Evolutionary conservation across 163 green algal species (phyloP), one percentile per base, ranked within the genome.

Genomic region (Prototheca wickerhamii): DNA sequence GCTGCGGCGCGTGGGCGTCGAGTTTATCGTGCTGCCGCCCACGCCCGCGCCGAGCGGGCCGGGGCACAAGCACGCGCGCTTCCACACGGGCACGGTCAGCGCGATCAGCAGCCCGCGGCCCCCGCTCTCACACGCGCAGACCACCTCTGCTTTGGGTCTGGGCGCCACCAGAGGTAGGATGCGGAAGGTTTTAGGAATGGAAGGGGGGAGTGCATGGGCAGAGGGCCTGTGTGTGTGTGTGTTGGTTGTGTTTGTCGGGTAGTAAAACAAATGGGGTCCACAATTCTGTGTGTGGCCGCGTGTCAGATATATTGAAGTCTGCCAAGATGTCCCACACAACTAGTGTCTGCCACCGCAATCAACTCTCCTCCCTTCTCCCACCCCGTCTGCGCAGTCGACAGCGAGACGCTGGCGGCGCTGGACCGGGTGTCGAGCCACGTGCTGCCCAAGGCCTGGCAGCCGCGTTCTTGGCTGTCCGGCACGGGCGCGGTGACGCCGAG

Each of bases 1-100:
- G 21, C 70, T 86, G 56, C 59, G 46, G 3, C 52, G 69, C 1
- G 68, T 68, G 0, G 59, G 69, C 32, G 71, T 85, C 31, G 73
- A 85, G 65, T 63, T 85, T 18, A 58, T 72, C 3, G 55, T 50
- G 0, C 30, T 77, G 6, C 43, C 69, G 15, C 35, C 65, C 4
- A 23, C 32, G 43, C 54, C 66, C 10, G 66, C 59, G 37, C 44
- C 59, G 37, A 35, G 59, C 28, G n/a, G 29, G 29, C 51, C 25
- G 51, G 49, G 12, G 37, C 10, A 10, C 10, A 10, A 10, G 37
- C 10, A 10, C 10, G 10, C 37, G 37, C 10, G 10, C 37, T 44
- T 15, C 37, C 10, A 44, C 10, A 10, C 15, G 37, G 37, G 37
- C 37, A 10, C 10, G 10, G 37, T 15, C 37, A 44, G 37, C 37